Evolutionary conservation across 495 filamentous ascomycete species (phyloP), one percentile per base, ranked within the genome.

Genomic region (Lineolata rhizophorae): DNA sequence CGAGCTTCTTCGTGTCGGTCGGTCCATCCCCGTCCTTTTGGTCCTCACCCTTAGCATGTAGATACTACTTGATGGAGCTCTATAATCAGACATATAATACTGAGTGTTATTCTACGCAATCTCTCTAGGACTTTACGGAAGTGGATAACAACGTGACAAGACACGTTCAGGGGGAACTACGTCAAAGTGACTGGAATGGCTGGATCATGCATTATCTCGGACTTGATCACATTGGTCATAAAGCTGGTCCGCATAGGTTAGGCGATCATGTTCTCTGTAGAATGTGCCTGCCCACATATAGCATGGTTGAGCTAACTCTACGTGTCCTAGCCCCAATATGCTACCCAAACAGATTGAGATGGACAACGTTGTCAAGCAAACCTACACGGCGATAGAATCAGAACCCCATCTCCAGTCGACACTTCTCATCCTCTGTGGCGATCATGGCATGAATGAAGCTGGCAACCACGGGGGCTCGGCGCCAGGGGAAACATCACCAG

Each of bases 361-460:
- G 87, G 87, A 99, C 45, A 57, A 51, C 3, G 69, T 95, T 39
- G 70, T 95, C 20, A 50, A 55, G 29, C 54, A 67, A 30, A 75
- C 95, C 20, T 94, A 78, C 42, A 59, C 60, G 14, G 75, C 79
- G 2, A 75, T 95, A 34, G 64, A 72, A 44, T 58, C 56, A 1
- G 47, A 78, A 25, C 40, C 56, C 3, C 74, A 91, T 50, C 66
- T 92, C 2, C 44, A 66, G 21, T 76, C 70, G 13, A 82, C 85
- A 2, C 59, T 95, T 11, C 64, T 99, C 31, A 67, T 99, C 1
- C 54, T 99, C 5, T 80, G 71, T 34, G 87, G 87, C 27, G 87
- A 99, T 47, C 87, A 99, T 48, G 87, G 87, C 13, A 99, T 99
- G 87, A 99, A 94, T 44, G 87, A 95, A 42, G 87, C 82, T 22